phyloP scores from a whole-genome alignment of 257 asterid species.

The Penstemon davidsonii region DNA sequence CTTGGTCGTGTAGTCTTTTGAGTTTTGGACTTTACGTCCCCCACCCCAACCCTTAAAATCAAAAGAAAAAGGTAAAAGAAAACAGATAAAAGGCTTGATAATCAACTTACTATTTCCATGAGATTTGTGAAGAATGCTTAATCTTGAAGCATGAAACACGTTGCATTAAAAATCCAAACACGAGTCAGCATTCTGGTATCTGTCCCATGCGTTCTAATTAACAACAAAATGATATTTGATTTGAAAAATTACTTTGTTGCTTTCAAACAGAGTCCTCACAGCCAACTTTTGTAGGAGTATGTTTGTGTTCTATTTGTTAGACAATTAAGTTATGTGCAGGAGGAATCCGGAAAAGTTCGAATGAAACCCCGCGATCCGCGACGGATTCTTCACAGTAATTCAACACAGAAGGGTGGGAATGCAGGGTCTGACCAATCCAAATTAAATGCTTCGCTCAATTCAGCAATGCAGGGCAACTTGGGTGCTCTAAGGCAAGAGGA shows the following conservation, averaged over 20 bases:
- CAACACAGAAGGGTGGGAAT: conserved; percentile 45
- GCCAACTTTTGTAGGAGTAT: conserved; percentile 5
- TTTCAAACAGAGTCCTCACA: conserved; percentile 22
- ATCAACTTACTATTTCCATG: conserved; percentile 5
- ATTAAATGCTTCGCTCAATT: conserved; percentile 37
- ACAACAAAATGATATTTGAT: neutral
- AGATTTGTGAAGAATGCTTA: neutral
- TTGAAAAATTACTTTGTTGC: neutral
- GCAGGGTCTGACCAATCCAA: conserved; percentile 53
- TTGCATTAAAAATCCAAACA: conserved; percentile 2
- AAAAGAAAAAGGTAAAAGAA: too few species aligned
- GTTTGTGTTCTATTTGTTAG: conserved; percentile 14
- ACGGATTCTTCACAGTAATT: conserved; percentile 63
- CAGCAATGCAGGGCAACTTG: conserved; percentile 35
- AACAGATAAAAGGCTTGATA: neutral
- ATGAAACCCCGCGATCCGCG: conserved; percentile 99
- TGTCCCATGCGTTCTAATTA: conserved; percentile 15
- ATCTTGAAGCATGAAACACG: conserved; percentile 14
- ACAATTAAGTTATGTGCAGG: conserved; percentile 51
- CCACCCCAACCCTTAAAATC: neutral
- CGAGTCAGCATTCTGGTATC: conserved; percentile 7
- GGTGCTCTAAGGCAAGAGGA: conserved; percentile 51
- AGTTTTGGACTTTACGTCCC: neutral
- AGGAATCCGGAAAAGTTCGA: conserved; percentile 67
- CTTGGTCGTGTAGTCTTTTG: conserved; percentile 11